Conservation (phyloP, 805 yeast genomes). For the Kazachstania viticola region DNA sequence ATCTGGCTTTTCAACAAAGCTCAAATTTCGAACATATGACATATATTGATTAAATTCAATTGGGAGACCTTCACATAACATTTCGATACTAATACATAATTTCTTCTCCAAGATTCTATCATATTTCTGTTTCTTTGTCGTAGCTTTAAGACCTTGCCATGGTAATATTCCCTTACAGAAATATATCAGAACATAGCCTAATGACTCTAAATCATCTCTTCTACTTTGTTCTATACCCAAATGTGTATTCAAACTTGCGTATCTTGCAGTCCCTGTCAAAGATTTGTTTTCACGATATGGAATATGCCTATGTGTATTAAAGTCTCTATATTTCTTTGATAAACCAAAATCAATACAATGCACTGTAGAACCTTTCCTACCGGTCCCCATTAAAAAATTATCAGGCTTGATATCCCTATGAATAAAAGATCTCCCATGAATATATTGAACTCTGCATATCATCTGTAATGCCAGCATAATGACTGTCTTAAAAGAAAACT, state of each 20-base stretch:
- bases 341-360: slow-evolving; percentile 90
- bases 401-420: slow-evolving; percentile 82
- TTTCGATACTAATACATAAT: slow-evolving; percentile 78
- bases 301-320: slow-evolving; percentile 85
- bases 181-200: slow-evolving; percentile 89
- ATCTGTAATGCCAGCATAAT: slow-evolving; percentile 88
- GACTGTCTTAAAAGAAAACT: slow-evolving; percentile 87
- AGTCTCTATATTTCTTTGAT: slow-evolving; percentile 89
- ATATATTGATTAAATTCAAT: slow-evolving; percentile 79
- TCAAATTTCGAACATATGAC: slow-evolving; percentile 76
- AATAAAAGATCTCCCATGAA: slow-evolving; percentile 89
- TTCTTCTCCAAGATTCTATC: slow-evolving; percentile 94
- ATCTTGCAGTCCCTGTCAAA: slow-evolving; percentile 94
- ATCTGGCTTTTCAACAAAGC: slow-evolving; percentile 96
- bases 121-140: slow-evolving; percentile 92
- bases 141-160: slow-evolving; percentile 98
- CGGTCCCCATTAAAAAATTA: slow-evolving; percentile 77
- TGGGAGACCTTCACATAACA: slow-evolving; percentile 85
- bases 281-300: slow-evolving; percentile 95
- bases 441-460: slow-evolving; percentile 85
- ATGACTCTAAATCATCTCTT: slow-evolving; percentile 90
- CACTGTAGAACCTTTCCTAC: slow-evolving; percentile 88
- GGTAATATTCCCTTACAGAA: slow-evolving; percentile 94
- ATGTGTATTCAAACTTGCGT: slow-evolving; percentile 91
- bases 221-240: slow-evolving; percentile 94